A percentile compares a stretch with the other conserved stretches of the same genome.
These are phyloP conservation scores for Dalechampia spathulata DNA, from an alignment of 441 rosid genomes.

Conservation along the genomic window DNA sequence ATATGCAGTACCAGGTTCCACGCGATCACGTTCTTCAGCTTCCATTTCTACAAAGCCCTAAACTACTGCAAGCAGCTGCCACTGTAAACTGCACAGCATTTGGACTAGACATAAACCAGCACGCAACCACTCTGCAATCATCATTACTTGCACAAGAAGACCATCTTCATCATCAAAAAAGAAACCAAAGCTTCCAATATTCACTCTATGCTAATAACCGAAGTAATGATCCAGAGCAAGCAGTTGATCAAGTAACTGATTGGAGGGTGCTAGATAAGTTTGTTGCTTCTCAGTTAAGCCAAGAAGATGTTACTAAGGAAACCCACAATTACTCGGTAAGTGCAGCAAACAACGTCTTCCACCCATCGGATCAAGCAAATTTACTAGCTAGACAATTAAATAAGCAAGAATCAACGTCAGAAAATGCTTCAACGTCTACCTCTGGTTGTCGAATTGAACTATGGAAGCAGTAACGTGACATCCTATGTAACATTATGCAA, in stretches of 20 bases:
- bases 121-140: constrained; percentile 31
- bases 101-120: constrained; percentile 35
- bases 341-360: constrained; percentile 21
- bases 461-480: constrained; percentile 34
- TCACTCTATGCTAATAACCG: constrained; percentile 21
- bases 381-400: constrained; percentile 18
- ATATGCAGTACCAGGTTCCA: constrained; percentile 27
- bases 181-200: constrained; percentile 28
- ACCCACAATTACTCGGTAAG: constrained; percentile 13
- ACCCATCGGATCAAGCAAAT: constrained; percentile 19
- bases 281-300: constrained; percentile 89
- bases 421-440: constrained; percentile 31
- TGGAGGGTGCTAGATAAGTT: constrained; percentile 93
- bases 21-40: constrained; percentile 56
- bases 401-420: constrained; percentile 24
- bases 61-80: constrained; percentile 31
- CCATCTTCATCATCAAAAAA: constrained; percentile 27
- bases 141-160: constrained; percentile 40
- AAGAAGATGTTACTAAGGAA: constrained; percentile 42
- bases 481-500: constrained; percentile 1
- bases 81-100: constrained; percentile 22
- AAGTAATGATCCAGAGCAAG: constrained; percentile 27
- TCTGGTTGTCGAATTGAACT: constrained; percentile 33
- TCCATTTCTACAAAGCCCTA: constrained; percentile 74
- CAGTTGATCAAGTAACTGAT: constrained; percentile 56